Conservation (phyloP, 345 rosid genomes). For the Salix purpurea region DNA sequence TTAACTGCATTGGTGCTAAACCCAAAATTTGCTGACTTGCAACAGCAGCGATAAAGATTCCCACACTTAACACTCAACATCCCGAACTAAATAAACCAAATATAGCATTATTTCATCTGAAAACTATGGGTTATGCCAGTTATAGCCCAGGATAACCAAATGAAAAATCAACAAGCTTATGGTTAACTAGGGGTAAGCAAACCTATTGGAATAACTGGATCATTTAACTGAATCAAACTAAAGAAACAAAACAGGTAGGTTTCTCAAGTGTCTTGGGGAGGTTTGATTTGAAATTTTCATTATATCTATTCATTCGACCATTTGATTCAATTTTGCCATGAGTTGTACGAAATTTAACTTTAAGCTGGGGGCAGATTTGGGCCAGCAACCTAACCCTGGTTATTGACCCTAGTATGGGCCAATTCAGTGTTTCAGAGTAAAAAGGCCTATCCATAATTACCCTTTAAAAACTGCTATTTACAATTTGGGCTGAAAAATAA, state of each 20-base stretch:
- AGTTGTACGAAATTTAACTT: background rate
- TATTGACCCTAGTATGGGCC: background rate
- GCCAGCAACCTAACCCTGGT: background rate
- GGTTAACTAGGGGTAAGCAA: background rate
- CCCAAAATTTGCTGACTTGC: background rate
- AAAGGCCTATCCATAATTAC: background rate
- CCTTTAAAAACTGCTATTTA: background rate
- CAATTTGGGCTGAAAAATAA: background rate
- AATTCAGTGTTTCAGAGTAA: background rate
- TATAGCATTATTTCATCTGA: background rate
- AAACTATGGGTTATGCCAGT: too few relatives aligned
- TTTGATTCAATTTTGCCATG: background rate
- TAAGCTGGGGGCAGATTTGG: background rate
- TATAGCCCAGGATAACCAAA: background rate
- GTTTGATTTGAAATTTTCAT: background rate
- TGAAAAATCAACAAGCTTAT: background rate
- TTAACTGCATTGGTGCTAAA: background rate
- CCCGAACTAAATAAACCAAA: background rate
- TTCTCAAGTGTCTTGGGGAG: background rate
- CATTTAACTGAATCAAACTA: too few relatives aligned
- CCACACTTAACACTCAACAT: background rate
- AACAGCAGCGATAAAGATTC: background rate
- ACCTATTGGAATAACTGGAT: too few relatives aligned
- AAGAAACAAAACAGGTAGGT: too few relatives aligned
- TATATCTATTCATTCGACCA: background rate